These are phyloP conservation scores for Scytalidium sp. DNA, from an alignment of 2,329 filamentous ascomycete species.

Conservation along the genomic window DNA sequence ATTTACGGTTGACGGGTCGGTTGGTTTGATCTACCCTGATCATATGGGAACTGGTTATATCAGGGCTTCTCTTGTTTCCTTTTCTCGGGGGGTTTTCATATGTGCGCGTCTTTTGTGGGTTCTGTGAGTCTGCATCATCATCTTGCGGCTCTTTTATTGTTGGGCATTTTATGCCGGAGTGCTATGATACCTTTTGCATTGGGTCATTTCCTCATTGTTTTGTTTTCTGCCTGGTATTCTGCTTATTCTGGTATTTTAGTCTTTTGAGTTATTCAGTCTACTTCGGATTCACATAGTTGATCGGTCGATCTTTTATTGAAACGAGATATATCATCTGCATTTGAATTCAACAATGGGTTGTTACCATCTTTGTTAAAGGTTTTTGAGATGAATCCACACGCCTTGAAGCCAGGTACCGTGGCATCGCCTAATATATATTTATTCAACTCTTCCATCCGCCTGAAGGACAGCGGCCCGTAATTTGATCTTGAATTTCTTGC, in stretches of 20 bases:
- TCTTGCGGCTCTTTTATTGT: constrained; percentile 14
- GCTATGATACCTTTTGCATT: neutral
- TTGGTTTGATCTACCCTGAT: neutral
- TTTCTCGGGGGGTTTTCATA: neutral
- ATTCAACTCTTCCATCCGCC: neutral
- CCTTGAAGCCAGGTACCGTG: neutral
- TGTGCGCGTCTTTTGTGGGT: too few relatives aligned
- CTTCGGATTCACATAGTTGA: constrained; percentile 6
- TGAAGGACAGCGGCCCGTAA: too few relatives aligned
- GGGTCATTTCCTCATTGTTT: constrained; percentile 6
- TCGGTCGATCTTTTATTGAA: neutral
- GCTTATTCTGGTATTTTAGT: constrained; percentile 17
- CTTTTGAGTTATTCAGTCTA: constrained; percentile 23
- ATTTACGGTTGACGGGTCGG: neutral
- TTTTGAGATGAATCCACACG: too few relatives aligned
- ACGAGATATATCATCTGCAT: neutral
- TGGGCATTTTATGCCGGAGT: constrained; percentile 11
- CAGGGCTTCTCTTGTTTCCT: neutral
- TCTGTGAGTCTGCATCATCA: constrained; percentile 9
- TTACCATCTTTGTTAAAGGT: neutral
- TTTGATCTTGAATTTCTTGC: too few relatives aligned
- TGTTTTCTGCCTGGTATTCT: constrained; percentile 5
- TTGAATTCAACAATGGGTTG: neutral
- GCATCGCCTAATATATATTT: neutral
- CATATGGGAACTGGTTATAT: too few relatives aligned